Percentiles rank a stretch among this genome's conserved stretches.
Conservation (phyloP, 106 monocot species). For the Allium cepa region DNA sequence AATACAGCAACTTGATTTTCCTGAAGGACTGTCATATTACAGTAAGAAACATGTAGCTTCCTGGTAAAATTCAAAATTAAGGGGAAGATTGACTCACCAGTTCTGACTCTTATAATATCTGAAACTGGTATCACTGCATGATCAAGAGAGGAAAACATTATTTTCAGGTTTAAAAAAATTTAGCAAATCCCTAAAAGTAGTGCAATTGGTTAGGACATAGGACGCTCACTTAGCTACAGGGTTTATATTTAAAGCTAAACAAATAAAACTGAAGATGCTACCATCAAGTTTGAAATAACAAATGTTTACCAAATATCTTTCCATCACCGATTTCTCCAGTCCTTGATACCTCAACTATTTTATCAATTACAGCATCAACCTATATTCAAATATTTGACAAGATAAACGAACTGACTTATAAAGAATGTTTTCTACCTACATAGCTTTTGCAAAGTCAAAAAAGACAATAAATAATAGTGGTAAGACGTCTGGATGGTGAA, state of each 20-base stretch:
- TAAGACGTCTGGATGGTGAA: too few relatives aligned
- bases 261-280: neutral
- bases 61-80: neutral
- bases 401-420: too few relatives aligned
- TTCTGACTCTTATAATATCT: conserved; percentile 72
- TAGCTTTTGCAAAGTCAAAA: too few relatives aligned
- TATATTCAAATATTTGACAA: conserved; percentile 2
- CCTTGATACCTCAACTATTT: conserved; percentile 74
- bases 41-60: neutral
- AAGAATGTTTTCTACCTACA: too few relatives aligned
- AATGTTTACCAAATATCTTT: conserved; percentile 68
- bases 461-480: too few relatives aligned
- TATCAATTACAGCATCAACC: conserved; percentile 71
- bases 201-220: neutral
- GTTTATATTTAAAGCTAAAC: neutral
- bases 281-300: neutral
- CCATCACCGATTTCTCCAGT: conserved; percentile 94
- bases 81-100: conserved; percentile 28
- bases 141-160: conserved; percentile 2
- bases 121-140: conserved; percentile 72
- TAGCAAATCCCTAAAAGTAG: neutral
- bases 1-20: neutral
- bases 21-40: neutral
- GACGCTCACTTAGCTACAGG: neutral
- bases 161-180: neutral